Percentiles rank a stretch among this genome's conserved stretches.
Evolutionary conservation across 257 asterid genomes (phyloP).

Genomic region (Galeopsis tetrahit): DNA sequence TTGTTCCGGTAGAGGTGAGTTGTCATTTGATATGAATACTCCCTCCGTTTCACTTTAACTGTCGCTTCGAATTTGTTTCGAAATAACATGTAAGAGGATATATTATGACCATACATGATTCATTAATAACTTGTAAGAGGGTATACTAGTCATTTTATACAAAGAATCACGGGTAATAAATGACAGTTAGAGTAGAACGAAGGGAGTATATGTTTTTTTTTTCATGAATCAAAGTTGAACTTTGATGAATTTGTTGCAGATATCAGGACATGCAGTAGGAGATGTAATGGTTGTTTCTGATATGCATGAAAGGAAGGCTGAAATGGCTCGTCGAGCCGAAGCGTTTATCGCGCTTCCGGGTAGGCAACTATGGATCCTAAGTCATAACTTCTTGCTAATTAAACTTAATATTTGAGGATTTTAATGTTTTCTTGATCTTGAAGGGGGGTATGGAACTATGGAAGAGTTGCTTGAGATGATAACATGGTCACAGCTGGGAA

Average conservation of each 20-base stretch:
- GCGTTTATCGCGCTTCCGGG: slow-evolving; percentile 75
- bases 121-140: too few relatives aligned
- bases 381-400: slow-evolving; percentile 30
- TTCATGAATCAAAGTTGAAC: background rate
- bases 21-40: background rate
- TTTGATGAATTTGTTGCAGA: slow-evolving; percentile 37
- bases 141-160: too few relatives aligned
- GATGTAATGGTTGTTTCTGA: slow-evolving; percentile 61
- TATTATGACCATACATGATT: too few relatives aligned
- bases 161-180: too few relatives aligned
- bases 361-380: slow-evolving; percentile 18
- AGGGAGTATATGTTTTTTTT: too few relatives aligned
- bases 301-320: slow-evolving; percentile 78
- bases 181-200: too few relatives aligned
- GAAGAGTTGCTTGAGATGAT: slow-evolving; percentile 74
- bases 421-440: slow-evolving; percentile 15
- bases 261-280: slow-evolving; percentile 66
- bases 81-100: too few relatives aligned
- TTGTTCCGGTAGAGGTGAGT: slow-evolving; percentile 63
- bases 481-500: slow-evolving; percentile 46
- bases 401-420: slow-evolving; percentile 11
- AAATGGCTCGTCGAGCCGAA: slow-evolving; percentile 65
- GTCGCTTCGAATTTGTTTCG: too few relatives aligned
- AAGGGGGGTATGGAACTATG: slow-evolving; percentile 76
- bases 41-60: too few relatives aligned